Evolutionary conservation across 164 flowering plant species (phyloP).

Genomic region (Dillenia suffruticosa): DNA sequence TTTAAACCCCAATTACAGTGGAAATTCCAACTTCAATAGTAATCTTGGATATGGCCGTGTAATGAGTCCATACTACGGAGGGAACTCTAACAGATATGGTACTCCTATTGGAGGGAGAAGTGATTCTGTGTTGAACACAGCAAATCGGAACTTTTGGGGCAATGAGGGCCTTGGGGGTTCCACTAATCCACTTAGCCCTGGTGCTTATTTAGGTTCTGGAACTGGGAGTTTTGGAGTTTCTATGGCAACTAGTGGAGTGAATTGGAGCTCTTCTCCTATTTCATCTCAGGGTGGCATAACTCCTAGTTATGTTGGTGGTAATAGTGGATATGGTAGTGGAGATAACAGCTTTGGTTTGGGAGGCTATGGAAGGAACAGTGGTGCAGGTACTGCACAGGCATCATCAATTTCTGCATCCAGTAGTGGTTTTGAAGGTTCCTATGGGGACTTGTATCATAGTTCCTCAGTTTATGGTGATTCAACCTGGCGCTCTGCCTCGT

Average conservation of each 20-base stretch:
- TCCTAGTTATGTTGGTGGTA: constrained; percentile 9
- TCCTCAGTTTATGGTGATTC: constrained; percentile 30
- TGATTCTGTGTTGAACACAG: constrained; percentile 24
- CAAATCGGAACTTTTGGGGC: constrained; percentile 35
- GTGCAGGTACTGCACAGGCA: constrained; percentile 2
- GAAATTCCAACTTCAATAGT: constrained; percentile 28
- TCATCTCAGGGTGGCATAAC: constrained; percentile 29
- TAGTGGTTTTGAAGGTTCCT: constrained; percentile 32
- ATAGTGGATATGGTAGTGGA: constrained; percentile 1
- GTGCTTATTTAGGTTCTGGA: constrained; percentile 31
- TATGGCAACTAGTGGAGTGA: constrained; percentile 26
- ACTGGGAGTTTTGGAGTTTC: constrained; percentile 26
- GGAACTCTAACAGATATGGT: constrained; percentile 39
- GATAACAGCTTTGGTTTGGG: constrained; percentile 24
- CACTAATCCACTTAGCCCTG: constrained; percentile 16
- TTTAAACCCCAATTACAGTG: constrained; percentile 40
- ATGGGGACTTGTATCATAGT: constrained; percentile 30
- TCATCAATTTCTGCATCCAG: constrained; percentile 28
- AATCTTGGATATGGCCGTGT: constrained; percentile 50
- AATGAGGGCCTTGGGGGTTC: constrained; percentile 24
- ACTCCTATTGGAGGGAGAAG: constrained; percentile 37
- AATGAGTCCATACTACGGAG: constrained; percentile 40
- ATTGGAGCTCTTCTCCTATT: constrained; percentile 34
- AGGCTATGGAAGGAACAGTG: constrained; percentile 19
- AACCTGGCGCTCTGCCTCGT: constrained; percentile 33